Base-by-base conservation (phyloP, 352 stramenopile species). In the Albugo laibachii region DNA sequence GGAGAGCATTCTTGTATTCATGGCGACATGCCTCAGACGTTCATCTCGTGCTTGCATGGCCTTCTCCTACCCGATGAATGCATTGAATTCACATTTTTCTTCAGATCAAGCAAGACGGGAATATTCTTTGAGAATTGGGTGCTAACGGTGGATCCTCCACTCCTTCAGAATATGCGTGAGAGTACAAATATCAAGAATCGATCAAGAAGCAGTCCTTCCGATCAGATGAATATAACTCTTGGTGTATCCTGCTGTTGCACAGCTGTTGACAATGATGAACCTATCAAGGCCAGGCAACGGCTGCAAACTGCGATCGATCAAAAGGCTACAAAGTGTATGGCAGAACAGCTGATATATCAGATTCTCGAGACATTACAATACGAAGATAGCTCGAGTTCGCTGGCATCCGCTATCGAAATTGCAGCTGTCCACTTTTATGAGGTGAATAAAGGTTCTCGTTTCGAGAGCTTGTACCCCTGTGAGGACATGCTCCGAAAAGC, bases 111-210 rank as follows among this genome's bases (percentile, higher is more conserved):
- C 20, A 45, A 48, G 19, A 43, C 71, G 19, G 72, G 77, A 3
- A 39, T 77, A 8, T 83, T 67, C 49, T 48, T 84, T 4, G 77
- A 86, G 44, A 73, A 75, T 27, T 89, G 77, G 77, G 34, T 76
- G 12, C 48, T 89, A 2, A 63, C 77, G 31, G 56, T 76, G 14
- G 63, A 86, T 37, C 73, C 71, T 8, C 57, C 52, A 6, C 24
- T 53, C 24, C 3, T 31, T 31, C 24, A 8, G 3, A 8, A 31
- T 10, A 8, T 31, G 8, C 24, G 8, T 31, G 24, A 31, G 3
- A 31, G 24, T 31, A 31, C 24, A 3, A 31, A 31, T 31, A 31
- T 10, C 24, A 31, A 31, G 24, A 31, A 31, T 31, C 24, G 3
- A 31, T 31, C 8, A 31, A 31, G 8, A 31, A 31, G 3, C 15